Evolutionary conservation across 1,139 yeast species (phyloP).

Genomic region (Lodderomyces orthopsilosis): DNA sequence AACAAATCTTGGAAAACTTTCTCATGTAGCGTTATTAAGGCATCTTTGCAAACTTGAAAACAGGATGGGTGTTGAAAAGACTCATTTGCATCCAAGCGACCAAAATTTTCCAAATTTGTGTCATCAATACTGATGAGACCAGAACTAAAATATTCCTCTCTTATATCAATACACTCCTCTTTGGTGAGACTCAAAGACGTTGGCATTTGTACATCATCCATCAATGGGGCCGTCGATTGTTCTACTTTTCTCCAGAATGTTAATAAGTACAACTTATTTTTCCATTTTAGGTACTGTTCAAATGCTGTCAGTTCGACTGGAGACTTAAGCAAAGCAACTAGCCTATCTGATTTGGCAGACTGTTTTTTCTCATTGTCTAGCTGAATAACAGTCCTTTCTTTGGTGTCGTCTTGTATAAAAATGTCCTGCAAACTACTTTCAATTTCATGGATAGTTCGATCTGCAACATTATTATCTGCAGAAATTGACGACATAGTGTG

Average conservation of each 20-base stretch:
- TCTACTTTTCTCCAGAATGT: conserved; percentile 71
- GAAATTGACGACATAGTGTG: conserved; percentile 38
- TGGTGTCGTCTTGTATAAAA: not conserved
- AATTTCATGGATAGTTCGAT: not conserved
- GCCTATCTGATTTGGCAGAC: not conserved
- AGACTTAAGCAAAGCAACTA: not conserved
- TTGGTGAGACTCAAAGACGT: not conserved
- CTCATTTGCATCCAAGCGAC: not conserved
- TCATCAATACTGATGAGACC: not conserved
- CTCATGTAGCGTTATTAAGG: not conserved
- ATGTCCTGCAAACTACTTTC: not conserved
- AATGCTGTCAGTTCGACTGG: not conserved
- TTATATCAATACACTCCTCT: not conserved
- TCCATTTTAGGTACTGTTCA: not conserved
- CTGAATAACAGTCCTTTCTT: not conserved
- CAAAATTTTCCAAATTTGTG: not conserved
- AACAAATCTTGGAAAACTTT: not conserved
- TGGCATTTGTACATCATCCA: conserved; percentile 23
- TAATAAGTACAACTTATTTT: conserved; percentile 19
- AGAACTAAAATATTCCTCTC: not conserved
- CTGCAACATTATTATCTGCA: not conserved
- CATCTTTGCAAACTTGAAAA: not conserved
- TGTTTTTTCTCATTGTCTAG: not conserved
- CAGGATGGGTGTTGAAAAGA: not conserved
- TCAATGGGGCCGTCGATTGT: conserved; percentile 68